Percentiles rank a stretch among this genome's conserved stretches.
Evolutionary conservation across 345 rosid genomes (phyloP).

Genomic region (Melaleuca quinquenervia): DNA sequence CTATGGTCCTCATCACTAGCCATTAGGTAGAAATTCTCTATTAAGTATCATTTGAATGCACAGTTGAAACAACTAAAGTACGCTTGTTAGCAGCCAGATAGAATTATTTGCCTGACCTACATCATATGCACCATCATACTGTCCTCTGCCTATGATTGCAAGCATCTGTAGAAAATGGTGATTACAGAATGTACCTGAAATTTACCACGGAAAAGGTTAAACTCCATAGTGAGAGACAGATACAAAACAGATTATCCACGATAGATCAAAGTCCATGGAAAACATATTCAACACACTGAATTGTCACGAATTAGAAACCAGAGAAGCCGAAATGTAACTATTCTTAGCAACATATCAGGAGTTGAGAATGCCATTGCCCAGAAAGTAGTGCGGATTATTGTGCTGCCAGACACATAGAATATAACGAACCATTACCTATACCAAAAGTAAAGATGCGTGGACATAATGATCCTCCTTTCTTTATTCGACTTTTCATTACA

Average conservation of each 20-base stretch:
- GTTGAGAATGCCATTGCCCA: background rate
- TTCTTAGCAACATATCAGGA: background rate
- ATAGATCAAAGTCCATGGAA: background rate
- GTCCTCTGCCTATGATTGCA: slow-evolving; percentile 59
- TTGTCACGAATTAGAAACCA: background rate
- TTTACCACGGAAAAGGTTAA: background rate
- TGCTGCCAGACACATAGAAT: background rate
- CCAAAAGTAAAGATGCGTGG: slow-evolving; percentile 81
- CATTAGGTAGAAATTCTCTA: background rate
- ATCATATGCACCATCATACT: slow-evolving; percentile 54
- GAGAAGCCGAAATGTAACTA: background rate
- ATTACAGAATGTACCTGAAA: slow-evolving; percentile 82
- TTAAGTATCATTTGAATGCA: background rate
- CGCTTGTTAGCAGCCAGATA: background rate
- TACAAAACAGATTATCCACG: background rate
- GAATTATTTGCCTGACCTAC: slow-evolving; percentile 26
- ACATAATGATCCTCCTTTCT: slow-evolving; percentile 31
- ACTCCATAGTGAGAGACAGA: background rate
- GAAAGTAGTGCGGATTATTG: background rate
- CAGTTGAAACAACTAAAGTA: background rate
- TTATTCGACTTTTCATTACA: slow-evolving; percentile 43
- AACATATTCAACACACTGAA: background rate
- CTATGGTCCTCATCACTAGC: background rate
- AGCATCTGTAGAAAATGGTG: slow-evolving; percentile 82
- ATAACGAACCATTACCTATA: slow-evolving; percentile 40